Evolutionary conservation across 148 eudicot species (phyloP), one percentile per base, ranked within the genome.

Genomic region (Chenopodium berlandieri): DNA sequence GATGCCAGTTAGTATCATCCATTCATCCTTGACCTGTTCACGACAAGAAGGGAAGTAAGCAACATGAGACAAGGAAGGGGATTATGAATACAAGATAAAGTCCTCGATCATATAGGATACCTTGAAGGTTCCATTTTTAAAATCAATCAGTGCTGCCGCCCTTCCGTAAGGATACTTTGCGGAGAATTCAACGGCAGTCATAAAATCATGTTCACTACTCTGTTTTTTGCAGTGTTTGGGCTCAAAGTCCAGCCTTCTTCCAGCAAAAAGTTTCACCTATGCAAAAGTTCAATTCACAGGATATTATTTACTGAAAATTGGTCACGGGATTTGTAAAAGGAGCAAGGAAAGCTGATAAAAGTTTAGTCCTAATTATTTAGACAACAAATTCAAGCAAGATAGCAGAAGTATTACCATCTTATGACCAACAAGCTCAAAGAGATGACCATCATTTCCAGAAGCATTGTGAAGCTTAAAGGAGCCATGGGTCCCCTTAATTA

Each of bases 171-270:
- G 99, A 75, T 89, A 74, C 75, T 88, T 91, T 14, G 83, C 78
- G 7, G 97, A 92, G 83, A 94, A 94, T 82, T 90, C 97, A 73
- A 94, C 90, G 25, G 91, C 90, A 23, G 98, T 94, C 62, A 94
- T 78, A 31, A 88, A 89, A 79, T 92, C 91, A 19, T 79, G 71
- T 34, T 90, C 95, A 23, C 56, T 86, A 85, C 84, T 86, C 40
- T 78, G 84, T 71, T 88, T 86, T 72, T 77, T 87, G 47, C 89
- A 87, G 46, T 88, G 89, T 82, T 75, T 90, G 56, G 82, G 79
- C 75, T 97, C 98, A 81, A 87, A 94, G 6, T 91, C 98, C 77
- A 97, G 86, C 87, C 86, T 97, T 83, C 92, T 89, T 77, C 98
- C 98, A 65, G 88, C 79, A 84, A 84, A 90, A 60, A 92, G 88